phyloP scores from a whole-genome alignment of 441 rosid genomes.

The Corymbia citriodora region DNA sequence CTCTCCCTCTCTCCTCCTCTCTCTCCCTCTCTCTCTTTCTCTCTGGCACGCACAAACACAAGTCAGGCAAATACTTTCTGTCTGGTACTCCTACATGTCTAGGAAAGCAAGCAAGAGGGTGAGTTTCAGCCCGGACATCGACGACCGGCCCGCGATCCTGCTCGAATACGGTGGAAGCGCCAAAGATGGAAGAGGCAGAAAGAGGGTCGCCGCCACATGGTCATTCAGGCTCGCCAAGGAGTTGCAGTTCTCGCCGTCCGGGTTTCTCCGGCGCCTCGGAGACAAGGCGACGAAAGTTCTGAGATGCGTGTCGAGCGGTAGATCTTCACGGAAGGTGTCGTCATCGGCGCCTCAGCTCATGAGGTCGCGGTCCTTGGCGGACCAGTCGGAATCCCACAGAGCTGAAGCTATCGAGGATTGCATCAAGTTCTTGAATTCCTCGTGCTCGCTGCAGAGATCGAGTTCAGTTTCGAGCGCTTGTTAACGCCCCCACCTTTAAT shows the following conservation, averaged over 20 bases:
- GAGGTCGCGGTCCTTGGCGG: constrained; percentile 71
- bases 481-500: background rate
- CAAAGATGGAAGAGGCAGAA: constrained; percentile 20
- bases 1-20: background rate
- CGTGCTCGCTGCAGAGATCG: constrained; percentile 67
- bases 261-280: constrained; percentile 45
- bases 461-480: constrained; percentile 38
- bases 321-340: constrained; percentile 40
- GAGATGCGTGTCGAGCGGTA: constrained; percentile 45
- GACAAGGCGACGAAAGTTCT: constrained; percentile 53
- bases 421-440: constrained; percentile 87
- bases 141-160: constrained; percentile 31
- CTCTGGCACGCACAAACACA: background rate
- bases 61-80: background rate
- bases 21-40: background rate
- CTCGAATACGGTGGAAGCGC: constrained; percentile 26
- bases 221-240: constrained; percentile 35
- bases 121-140: constrained; percentile 51
- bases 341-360: constrained; percentile 34
- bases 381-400: constrained; percentile 69
- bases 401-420: constrained; percentile 94
- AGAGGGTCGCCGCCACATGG: constrained; percentile 29
- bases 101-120: constrained; percentile 47
- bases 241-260: constrained; percentile 34
- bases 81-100: constrained; percentile 26